A percentile compares a stretch with the other conserved stretches of the same genome.
phyloP scores from a whole-genome alignment of 257 asterid species.

The Fraxinus cuspidata region DNA sequence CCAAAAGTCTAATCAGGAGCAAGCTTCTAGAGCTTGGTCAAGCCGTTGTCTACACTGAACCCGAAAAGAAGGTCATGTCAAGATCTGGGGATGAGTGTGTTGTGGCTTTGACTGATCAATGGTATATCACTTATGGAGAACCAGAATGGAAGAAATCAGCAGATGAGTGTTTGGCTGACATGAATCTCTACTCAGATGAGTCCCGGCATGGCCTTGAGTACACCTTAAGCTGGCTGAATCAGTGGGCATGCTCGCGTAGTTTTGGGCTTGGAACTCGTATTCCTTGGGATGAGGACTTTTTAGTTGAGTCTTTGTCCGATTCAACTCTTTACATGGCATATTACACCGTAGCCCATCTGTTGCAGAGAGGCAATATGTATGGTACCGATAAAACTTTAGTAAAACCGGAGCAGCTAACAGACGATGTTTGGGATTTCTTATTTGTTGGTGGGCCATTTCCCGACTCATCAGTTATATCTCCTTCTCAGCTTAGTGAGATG shows the following conservation, averaged over 20 bases:
- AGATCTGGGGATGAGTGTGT: conserved; percentile 99
- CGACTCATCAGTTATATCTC: conserved; percentile 52
- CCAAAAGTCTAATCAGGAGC: conserved; percentile 66
- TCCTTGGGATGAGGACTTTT: conserved; percentile 92
- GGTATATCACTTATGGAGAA: conserved; percentile 91
- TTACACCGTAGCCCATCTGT: conserved; percentile 78
- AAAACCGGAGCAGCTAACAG: conserved; percentile 78
- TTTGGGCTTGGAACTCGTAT: conserved; percentile 93
- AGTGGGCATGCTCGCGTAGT: conserved; percentile 94
- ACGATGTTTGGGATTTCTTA: conserved; percentile 93
- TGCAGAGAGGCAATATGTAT: conserved; percentile 80
- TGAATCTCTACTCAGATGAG: conserved; percentile 88
- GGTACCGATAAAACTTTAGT: conserved; percentile 63
- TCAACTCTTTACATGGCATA: conserved; percentile 94
- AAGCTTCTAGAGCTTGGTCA: conserved; percentile 63
- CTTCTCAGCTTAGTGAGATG: conserved; percentile 67
- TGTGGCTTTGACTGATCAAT: conserved; percentile 94
- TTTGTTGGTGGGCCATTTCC: conserved; percentile 74
- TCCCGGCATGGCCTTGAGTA: conserved; percentile 86
- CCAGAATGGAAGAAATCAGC: conserved; percentile 74
- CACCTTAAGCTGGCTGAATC: conserved; percentile 94
- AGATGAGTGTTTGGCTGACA: conserved; percentile 80
- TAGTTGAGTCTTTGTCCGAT: conserved; percentile 91
- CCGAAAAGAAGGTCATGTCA: conserved; percentile 93
- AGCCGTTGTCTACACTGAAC: conserved; percentile 83